Evolutionary conservation across 179 eudicot genomes (phyloP), one percentile per base, ranked within the genome.

Genomic region (Patellifolia procumbens): DNA sequence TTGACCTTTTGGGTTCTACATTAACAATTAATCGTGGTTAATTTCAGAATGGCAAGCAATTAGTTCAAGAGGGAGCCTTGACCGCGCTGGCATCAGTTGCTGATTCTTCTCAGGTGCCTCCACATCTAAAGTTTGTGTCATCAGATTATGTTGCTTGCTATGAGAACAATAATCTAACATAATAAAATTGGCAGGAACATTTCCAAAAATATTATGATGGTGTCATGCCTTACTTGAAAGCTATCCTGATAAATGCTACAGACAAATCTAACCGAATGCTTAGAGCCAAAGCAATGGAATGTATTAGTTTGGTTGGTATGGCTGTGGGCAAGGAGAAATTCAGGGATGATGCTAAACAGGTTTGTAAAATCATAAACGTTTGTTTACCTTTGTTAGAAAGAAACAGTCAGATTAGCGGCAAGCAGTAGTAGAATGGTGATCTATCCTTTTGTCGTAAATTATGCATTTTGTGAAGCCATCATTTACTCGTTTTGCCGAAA

Each of bases 11-110:
- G 26, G 29, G 13, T 45, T 16, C 67, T 26, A 16, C 17, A 13
- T 26, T 22, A 69, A 52, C n/a, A 48, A 51, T 72, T 55, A 37
- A 37, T 55, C 71, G 29, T 53, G 26, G 42, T 24, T 73, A 5
- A 39, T 34, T 83, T 64, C 82, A 95, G 99, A 91, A 95, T 79
- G 96, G 97, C 51, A 95, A 95, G 84, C 99, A 91, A 91, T 87
- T 95, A 95, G 99, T 95, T 72, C 99, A 92, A 84, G 99, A 95
- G 78, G 99, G 99, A 76, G 94, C 99, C 75, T 85, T 95, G 85
- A 95, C 99, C 79, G 99, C 97, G 68, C 86, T 95, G 82, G 99
- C 99, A 72, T 95, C 99, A 42, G 99, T 95, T 76, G 99, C 99
- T 51, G 99, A 95, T 85, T 92, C 99, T 55, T 95, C 99, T 66